Base-by-base conservation (phyloP, 352 stramenopile genomes). In the Phytophthora pluvialis region DNA sequence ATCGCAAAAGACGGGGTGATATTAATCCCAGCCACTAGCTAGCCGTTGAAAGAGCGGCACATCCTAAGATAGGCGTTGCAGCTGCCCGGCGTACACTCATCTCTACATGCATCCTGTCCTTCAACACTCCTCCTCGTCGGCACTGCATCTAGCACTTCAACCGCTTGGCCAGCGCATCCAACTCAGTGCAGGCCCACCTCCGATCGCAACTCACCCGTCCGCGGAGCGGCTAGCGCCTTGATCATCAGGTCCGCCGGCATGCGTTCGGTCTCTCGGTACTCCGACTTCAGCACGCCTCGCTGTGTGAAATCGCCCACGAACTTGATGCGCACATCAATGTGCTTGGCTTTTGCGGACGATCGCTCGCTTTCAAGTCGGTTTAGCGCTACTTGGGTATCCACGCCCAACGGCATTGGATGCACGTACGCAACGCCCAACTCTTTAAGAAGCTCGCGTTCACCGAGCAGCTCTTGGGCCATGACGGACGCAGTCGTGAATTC, bases 271-370 rank as follows among this genome's bases (percentile, higher is more conserved):
- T 58, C 59, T 2, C 29, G 12, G 28, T 59, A 67, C 28, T 58
- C 29, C 2, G 52, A 4, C 39, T 53, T 48, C 16, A 60, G 16
- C 18, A 67, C 10, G 1, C 44, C 52, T n/a, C 33, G 9, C n/a
- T 47, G 36, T 1, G 36, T 32, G 16, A 39, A 47, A 6, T 32
- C 26, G 0, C 44, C 25, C 7, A 69, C 40, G 33, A 69, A 64
- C 31, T 69, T 69, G 32, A 64, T 38, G 15, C 45, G 15, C 1
- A 69, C 13, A 26, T 69, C 61, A 16, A 69, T 54, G 33, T 69
- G 61, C 32, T 69, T 69, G 7, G 35, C 38, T 28, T 52, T 59
- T 1, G 32, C 26, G 3, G 32, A 47, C 3, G 61, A 7, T 3
- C 15, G 11, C 35, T 69, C 61, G 5, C 18, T 21, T 1, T 48